These are phyloP conservation scores for Jatropha multifida DNA, from an alignment of 441 rosid genomes.

Conservation along the genomic window DNA sequence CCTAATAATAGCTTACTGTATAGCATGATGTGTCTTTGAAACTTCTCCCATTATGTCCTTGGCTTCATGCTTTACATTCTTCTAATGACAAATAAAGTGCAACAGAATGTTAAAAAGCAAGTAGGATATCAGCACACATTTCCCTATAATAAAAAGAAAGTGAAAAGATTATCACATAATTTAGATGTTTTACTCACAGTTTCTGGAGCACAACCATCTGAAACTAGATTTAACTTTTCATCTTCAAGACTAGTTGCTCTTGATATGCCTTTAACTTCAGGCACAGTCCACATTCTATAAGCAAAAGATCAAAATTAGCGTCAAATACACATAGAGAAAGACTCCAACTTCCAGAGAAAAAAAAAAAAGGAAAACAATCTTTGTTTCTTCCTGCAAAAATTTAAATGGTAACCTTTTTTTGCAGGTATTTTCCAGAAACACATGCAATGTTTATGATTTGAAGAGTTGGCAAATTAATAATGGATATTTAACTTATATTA, in stretches of 20 bases:
- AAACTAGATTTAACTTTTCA: conserved; percentile 49
- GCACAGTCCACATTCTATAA: conserved; percentile 76
- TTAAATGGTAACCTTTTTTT: neutral
- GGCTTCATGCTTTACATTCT: conserved; percentile 54
- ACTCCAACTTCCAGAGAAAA: neutral
- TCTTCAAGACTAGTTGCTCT: conserved; percentile 38
- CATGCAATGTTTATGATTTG: neutral
- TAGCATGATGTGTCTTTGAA: conserved; percentile 72
- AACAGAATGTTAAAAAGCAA: conserved; percentile 18
- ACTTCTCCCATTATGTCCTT: conserved; percentile 56
- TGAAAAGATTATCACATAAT: conserved; percentile 13
- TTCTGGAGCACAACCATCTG: conserved; percentile 70
- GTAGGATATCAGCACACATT: conserved; percentile 2
- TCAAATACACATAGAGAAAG: neutral
- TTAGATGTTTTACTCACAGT: conserved; percentile 43
- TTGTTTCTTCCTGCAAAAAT: neutral
- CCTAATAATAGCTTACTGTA: conserved; percentile 51
- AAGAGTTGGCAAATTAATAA: neutral
- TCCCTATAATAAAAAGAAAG: neutral
- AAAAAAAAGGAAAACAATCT: neutral
- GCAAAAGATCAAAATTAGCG: conserved; percentile 23
- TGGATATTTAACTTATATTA: neutral
- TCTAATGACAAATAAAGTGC: conserved; percentile 32
- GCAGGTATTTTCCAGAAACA: neutral
- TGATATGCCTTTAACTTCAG: conserved; percentile 59